Evolutionary conservation across 495 filamentous ascomycete genomes (phyloP), one percentile per base, ranked within the genome.

Genomic region (Penicillium parvum): DNA sequence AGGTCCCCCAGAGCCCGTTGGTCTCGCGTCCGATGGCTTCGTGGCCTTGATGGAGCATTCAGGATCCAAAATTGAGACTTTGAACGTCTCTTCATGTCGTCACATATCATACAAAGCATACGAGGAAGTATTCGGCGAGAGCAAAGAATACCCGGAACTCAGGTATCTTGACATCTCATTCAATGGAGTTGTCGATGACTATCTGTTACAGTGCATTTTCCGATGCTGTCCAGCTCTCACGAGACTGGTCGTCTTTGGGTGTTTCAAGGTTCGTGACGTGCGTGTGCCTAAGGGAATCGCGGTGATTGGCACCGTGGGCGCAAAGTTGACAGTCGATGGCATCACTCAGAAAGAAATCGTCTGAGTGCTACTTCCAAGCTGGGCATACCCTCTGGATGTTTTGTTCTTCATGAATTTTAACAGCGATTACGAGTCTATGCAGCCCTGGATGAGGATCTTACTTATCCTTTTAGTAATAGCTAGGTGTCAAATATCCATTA

Each of bases 21-120:
- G 88, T 12, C 77, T 95, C 40, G 85, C 81, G 32, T 83, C 80
- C 7, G 57, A 71, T 27, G 88, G 85, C 0, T 90, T 96, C 61
- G 52, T 72, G 33, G 83, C 88, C 1, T 61, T 95, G 37, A 95
- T 96, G 86, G 64, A 64, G n/a, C 90, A 95, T 55, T 95, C 89
- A 1, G 84, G 85, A 26, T 49, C 57, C 6, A 63, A 53, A 7
- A 64, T 96, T 1, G 62, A 74, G 43, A 64, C 72, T 12, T 64
- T 96, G 14, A 82, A 91, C 50, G 71, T 95, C 19, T 68, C 82
- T 10, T 88, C 81, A 6, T 95, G 89, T 56, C 81, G 89, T 16
- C 82, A 92, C 54, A 86, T 96, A 37, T 73, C 74, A 5, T 65
- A 68, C 33, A 69, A 73, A 14, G 78, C 84, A 0, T 87, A 91